Base-by-base conservation (phyloP, 1,139 yeast genomes). In the Lodderomyces theae region DNA sequence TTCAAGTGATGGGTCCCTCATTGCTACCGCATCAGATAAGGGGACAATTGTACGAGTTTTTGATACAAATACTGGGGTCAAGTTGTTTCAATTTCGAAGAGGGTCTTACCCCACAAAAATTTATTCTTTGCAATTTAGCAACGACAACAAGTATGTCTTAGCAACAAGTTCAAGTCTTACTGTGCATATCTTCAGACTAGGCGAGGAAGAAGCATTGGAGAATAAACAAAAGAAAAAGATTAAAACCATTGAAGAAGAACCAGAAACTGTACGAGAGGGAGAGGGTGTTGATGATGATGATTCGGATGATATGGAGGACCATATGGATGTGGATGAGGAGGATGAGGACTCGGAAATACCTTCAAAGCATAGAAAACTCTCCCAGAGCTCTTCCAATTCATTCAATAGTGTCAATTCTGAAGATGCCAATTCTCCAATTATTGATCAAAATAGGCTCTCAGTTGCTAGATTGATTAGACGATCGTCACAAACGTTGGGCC, bases 21-120 rank as follows among this genome's bases (percentile, higher is more conserved):
- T 92, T 38, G 97, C 97, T 1, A 89, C 97, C 0, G 96, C 97
- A 1, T 86, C 96, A 13, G 96, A 88, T 50, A 89, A 89, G 57
- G 98, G 98, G 4, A 92, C 98, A 0, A 88, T 92, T 35, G 80
- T 92, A 2, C 70, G 98, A 43, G 87, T 92, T 2, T 92, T 92
- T 55, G 74, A 83, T n/a, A 88, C 88, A 1, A 85, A 83, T 21
- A 77, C 86, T 0, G 97, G 97, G 0, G 74, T 79, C 16, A 87
- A 90, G 54, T 64, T 90, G 39, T 88, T 80, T 56, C 97, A 92
- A 60, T 92, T 92, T 61, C 74, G 98, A 51, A 74, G 97, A 56
- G 98, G 98, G 1, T 86, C 97, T 1, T 90, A 90, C 57, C 95
- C 96, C 3, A 85, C 97, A 5, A 82, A 76, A 53, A 88, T 92